These are phyloP conservation scores for Gaeumannomyces sp. DNA, from an alignment of 2,329 filamentous ascomycete genomes.

Conservation along the genomic window DNA sequence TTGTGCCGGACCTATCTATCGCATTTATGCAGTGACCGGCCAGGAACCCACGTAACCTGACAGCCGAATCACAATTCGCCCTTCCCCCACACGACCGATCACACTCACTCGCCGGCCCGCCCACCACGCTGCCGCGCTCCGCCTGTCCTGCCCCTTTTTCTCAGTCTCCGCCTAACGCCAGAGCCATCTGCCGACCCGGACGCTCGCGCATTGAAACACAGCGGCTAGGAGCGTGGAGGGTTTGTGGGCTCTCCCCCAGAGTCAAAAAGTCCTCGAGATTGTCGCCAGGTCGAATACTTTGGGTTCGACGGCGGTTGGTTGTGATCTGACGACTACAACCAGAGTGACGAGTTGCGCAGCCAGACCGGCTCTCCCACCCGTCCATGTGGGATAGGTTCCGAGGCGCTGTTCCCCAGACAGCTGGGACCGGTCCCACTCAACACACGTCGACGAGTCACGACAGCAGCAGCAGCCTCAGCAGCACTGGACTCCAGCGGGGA, in stretches of 20 bases:
- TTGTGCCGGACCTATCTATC: too few species aligned
- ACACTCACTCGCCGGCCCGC: neutral
- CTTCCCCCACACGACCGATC: constrained; percentile 1
- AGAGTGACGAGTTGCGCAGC: neutral
- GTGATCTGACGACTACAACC: too few species aligned
- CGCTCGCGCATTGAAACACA: neutral
- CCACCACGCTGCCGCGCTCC: neutral
- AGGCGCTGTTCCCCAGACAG: constrained; percentile 10
- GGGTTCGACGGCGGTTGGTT: neutral
- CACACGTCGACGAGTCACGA: constrained; percentile 14
- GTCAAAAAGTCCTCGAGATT: neutral
- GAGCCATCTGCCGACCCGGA: neutral
- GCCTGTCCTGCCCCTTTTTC: neutral
- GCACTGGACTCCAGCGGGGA: neutral
- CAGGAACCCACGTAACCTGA: too few species aligned
- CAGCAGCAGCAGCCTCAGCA: neutral
- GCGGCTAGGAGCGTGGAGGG: neutral
- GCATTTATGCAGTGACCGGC: too few species aligned
- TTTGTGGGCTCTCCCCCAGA: neutral
- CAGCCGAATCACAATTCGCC: too few species aligned
- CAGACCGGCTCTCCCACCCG: neutral
- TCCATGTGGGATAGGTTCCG: constrained; percentile 10
- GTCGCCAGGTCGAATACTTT: neutral
- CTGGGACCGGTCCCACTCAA: constrained; percentile 8
- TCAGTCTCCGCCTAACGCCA: neutral